Evolutionary conservation across 2,329 filamentous ascomycete genomes (phyloP).

Genomic region (Atkinsonella hypoxylon): DNA sequence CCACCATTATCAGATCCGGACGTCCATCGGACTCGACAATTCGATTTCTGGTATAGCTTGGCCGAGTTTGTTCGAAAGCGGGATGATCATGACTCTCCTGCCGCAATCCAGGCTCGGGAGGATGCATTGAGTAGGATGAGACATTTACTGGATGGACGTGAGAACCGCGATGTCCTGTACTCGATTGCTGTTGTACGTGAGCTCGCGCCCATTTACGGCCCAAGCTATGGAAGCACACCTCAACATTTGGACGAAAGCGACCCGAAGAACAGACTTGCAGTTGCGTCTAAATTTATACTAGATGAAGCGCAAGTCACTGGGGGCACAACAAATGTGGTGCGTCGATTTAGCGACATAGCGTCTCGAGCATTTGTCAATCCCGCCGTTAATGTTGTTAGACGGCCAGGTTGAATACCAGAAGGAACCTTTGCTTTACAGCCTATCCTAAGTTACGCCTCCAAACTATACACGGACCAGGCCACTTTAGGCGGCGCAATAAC

Average conservation of each 20-base stretch:
- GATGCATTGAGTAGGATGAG: constrained; percentile 54
- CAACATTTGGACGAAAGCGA: constrained; percentile 55
- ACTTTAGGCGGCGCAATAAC: neutral
- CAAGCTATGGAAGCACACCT: constrained; percentile 44
- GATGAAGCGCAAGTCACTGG: constrained; percentile 49
- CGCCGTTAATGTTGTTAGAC: constrained; percentile 33
- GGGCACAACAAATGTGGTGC: constrained; percentile 64
- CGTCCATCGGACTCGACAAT: constrained; percentile 46
- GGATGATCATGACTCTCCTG: constrained; percentile 39
- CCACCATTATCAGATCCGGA: constrained; percentile 37
- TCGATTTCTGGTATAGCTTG: constrained; percentile 74
- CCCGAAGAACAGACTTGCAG: constrained; percentile 51
- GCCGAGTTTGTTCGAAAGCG: constrained; percentile 51
- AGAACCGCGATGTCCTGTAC: constrained; percentile 85
- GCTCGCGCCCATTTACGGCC: constrained; percentile 52
- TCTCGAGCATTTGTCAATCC: constrained; percentile 45
- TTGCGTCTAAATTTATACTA: constrained; percentile 58
- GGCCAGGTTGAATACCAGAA: constrained; percentile 7
- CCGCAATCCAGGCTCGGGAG: constrained; percentile 43
- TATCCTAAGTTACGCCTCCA: neutral
- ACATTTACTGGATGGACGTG: constrained; percentile 61
- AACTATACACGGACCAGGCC: neutral
- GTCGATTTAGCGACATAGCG: constrained; percentile 57
- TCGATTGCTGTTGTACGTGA: constrained; percentile 73
- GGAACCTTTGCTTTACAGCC: neutral